Conservation (phyloP, 2,329 filamentous ascomycete species). For the Chaetomium olivaceum region DNA sequence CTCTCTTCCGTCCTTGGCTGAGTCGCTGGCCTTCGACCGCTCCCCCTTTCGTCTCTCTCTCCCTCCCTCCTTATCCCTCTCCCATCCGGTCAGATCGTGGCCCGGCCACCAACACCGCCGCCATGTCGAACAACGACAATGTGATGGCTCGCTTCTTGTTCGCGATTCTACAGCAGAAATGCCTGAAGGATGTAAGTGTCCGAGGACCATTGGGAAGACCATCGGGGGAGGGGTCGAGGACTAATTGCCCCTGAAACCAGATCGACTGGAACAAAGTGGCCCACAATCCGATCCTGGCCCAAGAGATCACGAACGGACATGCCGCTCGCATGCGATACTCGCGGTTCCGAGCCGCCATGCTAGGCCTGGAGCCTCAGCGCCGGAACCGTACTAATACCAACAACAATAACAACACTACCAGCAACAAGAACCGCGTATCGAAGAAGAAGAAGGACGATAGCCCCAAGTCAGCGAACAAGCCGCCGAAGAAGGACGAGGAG, state of each 20-base stretch:
- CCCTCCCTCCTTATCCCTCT: slow-evolving; percentile 1
- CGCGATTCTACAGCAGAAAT: slow-evolving; percentile 61
- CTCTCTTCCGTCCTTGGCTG: slow-evolving; percentile 19
- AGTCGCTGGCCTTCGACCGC: slow-evolving; percentile 28
- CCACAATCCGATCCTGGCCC: slow-evolving; percentile 52
- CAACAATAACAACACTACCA: slow-evolving; percentile 28
- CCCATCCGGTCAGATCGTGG: slow-evolving; percentile 9
- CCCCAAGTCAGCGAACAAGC: slow-evolving; percentile 29
- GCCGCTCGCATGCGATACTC: slow-evolving; percentile 62
- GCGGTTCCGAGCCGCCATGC: slow-evolving; percentile 51
- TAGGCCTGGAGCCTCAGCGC: slow-evolving; percentile 51
- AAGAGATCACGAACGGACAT: slow-evolving; percentile 60
- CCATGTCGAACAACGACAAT: slow-evolving; percentile 58
- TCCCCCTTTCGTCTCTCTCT: slow-evolving; percentile 5
- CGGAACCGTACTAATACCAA: slow-evolving; percentile 44
- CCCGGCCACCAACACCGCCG: slow-evolving; percentile 29
- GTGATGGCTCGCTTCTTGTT: slow-evolving; percentile 60
- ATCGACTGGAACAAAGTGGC: slow-evolving; percentile 63
- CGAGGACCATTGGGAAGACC: not conserved
- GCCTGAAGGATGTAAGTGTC: slow-evolving; percentile 58
- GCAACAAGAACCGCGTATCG: slow-evolving; percentile 46
- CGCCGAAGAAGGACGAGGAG: slow-evolving; percentile 29
- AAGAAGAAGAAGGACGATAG: slow-evolving; percentile 48
- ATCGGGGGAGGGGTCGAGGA: not conserved
- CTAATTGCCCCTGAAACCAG: slow-evolving; percentile 37